Evolutionary conservation across 73 alveolate species (phyloP), one percentile per base, ranked within the genome.

Genomic region (Stentor coeruleus): DNA sequence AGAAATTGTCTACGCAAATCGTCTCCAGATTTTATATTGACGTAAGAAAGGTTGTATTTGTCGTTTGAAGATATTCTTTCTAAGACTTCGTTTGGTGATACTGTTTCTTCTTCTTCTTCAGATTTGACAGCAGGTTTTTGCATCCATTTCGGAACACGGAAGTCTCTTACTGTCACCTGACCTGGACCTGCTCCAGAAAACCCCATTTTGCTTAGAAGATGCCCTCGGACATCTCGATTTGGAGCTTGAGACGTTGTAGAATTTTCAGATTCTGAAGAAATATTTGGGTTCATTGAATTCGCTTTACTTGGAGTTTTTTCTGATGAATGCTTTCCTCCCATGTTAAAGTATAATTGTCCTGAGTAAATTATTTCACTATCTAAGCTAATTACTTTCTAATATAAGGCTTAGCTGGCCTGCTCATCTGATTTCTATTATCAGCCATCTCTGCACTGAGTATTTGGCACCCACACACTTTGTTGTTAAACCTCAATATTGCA

Each of bases 1-100:
- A 89, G 82, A 28, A 89, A 66, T 72, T 89, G 85, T 37, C 87
- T 86, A 66, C 95, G 86, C 33, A 86, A 86, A 39, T n/a, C 36
- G n/a, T 88, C 91, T 15, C 26, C 49, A 30, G 81, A 30, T 36
- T 66, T 66, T 36, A 33, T 30, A 30, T 28, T 20, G 1, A 66
- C 49, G 81, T 15, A 66, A 2, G 30, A 30, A 30, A 66, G 30
- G 35, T 28, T 33, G 30, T 66, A 66, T 20, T 30, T 33, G 0
- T 66, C 81, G 2, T 36, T 66, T 0, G 38, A 28, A 14, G 81
- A 36, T 20, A 33, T 36, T 66, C 20, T 66, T 66, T 66, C 38
- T 33, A 57, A 28, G 20, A 66, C 49, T 66, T 66, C 81, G 35
- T 66, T 36, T 15, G 81, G 38, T 15, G 49, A n/a, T 30, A 57